Conservation (phyloP, 2,329 filamentous ascomycete genomes). For the Lachnellula arida region DNA sequence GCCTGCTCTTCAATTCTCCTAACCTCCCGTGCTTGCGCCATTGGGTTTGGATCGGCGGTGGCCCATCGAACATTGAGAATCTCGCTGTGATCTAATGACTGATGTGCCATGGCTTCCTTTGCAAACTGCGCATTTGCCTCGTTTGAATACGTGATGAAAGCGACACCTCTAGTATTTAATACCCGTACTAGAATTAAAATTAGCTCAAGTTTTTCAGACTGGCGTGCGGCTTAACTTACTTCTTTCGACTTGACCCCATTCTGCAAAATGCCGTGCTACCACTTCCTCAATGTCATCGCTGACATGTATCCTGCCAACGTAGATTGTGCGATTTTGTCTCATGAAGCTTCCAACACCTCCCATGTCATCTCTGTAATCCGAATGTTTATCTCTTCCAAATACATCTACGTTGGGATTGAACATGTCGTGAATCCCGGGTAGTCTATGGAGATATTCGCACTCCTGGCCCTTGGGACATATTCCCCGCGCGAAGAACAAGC, state of each 20-base stretch:
- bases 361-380: conserved; percentile 95
- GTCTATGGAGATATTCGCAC: conserved; percentile 87
- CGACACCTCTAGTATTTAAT: conserved; percentile 82
- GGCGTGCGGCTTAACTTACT: conserved; percentile 35
- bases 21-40: conserved; percentile 89
- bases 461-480: conserved; percentile 81
- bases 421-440: conserved; percentile 81
- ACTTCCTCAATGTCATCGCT: conserved; percentile 97
- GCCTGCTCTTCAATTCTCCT: conserved; percentile 90
- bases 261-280: conserved; percentile 88
- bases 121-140: conserved; percentile 88
- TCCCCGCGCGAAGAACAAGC: conserved; percentile 84
- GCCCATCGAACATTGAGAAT: conserved; percentile 96
- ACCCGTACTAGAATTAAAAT: conserved; percentile 55
- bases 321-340: conserved; percentile 89
- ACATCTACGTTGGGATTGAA: conserved; percentile 94
- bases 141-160: conserved; percentile 90
- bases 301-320: conserved; percentile 90
- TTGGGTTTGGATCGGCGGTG: conserved; percentile 91
- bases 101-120: conserved; percentile 93
- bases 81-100: conserved; percentile 85
- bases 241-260: conserved; percentile 92
- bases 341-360: conserved; percentile 92
- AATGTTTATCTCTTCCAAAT: conserved; percentile 89
- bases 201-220: conserved; percentile 13